Evolutionary conservation across 805 yeast species (phyloP), one percentile per base, ranked within the genome.

Genomic region (Monosporozyma servazzii): DNA sequence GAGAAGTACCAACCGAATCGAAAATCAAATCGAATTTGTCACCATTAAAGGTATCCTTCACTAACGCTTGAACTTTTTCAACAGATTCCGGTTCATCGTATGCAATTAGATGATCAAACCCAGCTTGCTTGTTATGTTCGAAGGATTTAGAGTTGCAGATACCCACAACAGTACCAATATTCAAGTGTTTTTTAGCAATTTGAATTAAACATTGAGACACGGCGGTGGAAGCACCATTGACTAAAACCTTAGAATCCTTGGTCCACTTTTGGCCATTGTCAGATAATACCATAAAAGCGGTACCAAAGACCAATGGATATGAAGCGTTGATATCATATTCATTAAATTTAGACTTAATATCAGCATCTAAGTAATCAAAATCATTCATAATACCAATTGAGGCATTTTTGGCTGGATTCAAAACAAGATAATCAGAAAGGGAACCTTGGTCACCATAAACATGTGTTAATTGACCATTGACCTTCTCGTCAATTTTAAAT

Each of bases 191-290:
- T 63, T 77, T 82, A 9, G 83, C 79, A 41, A 85, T 63, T 63
- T 82, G 86, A 36, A 79, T 69, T 3, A 75, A 71, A 53, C 71
- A 74, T 29, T 74, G 62, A 21, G 90, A 89, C 15, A 84, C 89
- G 13, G 82, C 68, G 1, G 95, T 81, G 8, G 86, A 82, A 25
- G 85, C 91, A 39, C 96, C 96, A 46, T 85, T 69, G 20, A 87
- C 74, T 47, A 86, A 71, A 3, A 84, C 77, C 52, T 73, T 76
- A 5, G 79, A 70, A 39, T 69, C 71, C 20, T 77, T 67, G 11
- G 30, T 45, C 33, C 42, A 52, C 33, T 66, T 63, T 51, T 72
- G 71, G 3, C 63, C 62, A 27, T 59, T 56, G 6, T 59, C 53
- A 8, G 63, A 61, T 30, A 76, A 63, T 48, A 73, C 67, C 15